Base-by-base conservation (phyloP, 352 stramenopile genomes). In the Blastocystis sp. region DNA sequence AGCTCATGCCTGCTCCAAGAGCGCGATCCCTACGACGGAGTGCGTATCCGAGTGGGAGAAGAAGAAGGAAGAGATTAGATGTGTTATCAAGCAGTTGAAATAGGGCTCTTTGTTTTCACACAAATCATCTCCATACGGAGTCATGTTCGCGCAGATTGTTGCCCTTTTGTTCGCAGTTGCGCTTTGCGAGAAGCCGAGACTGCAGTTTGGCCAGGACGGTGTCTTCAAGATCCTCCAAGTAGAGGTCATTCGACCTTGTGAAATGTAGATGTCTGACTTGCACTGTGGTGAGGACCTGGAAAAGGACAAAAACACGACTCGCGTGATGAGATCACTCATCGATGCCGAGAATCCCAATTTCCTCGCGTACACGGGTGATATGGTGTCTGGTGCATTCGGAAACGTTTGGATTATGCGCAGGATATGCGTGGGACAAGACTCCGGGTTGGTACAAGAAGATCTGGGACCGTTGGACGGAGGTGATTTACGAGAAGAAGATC, bases 331-430 rank as follows among this genome's bases (percentile, higher is more conserved):
- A 9, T 70, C 74, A 0, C 21, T 82, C 1, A 70, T 82, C 3
- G 6, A 45, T 3, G 74, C 34, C 10, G 43, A 70, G n/a, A 28
- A 68, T 66, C 74, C 74, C 70, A 43, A 82, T 82, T 82, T 82
- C 59, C n/a, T 82, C n/a, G 74, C n/a, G 0, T 82, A 52, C 45
- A 68, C 28, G 7, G 74, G 74, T 34, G 74, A 82, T 82, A 82
- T 82, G 74, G 43, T 82, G 3, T 42, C 74, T 19, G 66, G 66
- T 76, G 54, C 6, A 0, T 59, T 2, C 28, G 19, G 2, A 7
- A 0, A 10, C 24, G 14, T 17, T 57, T 7, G 6, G 6, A 7
- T 14, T 21, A 21, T 24, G 24, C 9, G 3, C 52, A 76, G 74
- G 74, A 43, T 70, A 68, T n/a, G 74, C 21, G 1, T 82, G 74